phyloP scores from a whole-genome alignment of 192 early-diverging fungal genomes.

The Entophlyctis luteolus region DNA sequence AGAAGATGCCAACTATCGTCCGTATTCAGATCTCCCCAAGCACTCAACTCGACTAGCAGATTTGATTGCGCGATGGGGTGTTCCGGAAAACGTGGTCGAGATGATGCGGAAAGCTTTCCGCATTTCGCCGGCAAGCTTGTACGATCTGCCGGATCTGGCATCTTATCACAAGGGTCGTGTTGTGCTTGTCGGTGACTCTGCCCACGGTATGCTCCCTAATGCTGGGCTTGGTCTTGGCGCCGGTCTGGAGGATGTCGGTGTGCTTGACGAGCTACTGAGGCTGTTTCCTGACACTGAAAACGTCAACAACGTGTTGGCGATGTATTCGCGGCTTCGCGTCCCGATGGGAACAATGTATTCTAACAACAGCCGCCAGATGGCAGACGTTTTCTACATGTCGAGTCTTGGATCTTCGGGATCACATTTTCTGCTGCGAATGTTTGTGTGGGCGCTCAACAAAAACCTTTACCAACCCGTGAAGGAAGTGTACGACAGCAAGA shows the following conservation, averaged over 20 bases:
- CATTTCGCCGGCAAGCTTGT: constrained; percentile 12
- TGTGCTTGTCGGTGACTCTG: constrained; percentile 25
- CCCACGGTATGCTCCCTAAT: constrained; percentile 32
- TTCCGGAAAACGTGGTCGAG: neutral
- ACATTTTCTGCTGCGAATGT: neutral
- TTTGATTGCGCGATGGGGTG: constrained; percentile 6
- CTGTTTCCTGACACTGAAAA: neutral
- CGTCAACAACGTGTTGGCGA: neutral
- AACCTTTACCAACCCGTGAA: neutral
- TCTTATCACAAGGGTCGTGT: constrained; percentile 11
- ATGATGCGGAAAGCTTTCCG: constrained; percentile 15
- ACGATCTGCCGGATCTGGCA: constrained; percentile 1
- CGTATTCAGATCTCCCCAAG: constrained; percentile 6
- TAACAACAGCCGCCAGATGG: constrained; percentile 9
- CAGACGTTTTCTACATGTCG: constrained; percentile 1
- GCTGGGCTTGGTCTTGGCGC: constrained; percentile 25
- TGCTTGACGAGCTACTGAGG: constrained; percentile 13
- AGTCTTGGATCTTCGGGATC: neutral
- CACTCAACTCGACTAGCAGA: constrained; percentile 6
- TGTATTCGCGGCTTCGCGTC: constrained; percentile 4
- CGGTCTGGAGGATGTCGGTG: constrained; percentile 29
- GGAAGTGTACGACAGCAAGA: neutral
- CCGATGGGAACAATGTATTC: neutral
- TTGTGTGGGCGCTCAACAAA: neutral
- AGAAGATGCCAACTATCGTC: constrained; percentile 1